Base-by-base conservation (phyloP, 2,329 filamentous ascomycete species). In the Stachybotrys chartarum region DNA sequence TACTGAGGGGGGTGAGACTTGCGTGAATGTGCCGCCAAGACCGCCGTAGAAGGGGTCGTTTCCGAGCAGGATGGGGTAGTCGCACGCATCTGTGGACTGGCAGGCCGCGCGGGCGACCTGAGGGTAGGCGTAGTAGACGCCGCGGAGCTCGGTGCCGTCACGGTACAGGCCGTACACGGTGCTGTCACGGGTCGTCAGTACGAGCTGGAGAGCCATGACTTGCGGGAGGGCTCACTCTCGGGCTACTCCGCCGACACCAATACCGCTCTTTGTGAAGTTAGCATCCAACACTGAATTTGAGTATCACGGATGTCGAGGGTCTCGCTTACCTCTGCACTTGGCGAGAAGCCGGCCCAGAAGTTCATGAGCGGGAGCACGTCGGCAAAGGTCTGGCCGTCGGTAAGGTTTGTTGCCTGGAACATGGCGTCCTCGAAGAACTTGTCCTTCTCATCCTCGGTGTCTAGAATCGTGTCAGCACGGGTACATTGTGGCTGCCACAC, bases 91-190 rank as follows among this genome's bases (percentile, higher is more conserved):
- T 6, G 66, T 68, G 10, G 66, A 68, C 18, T 68, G 56, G 44
- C 66, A 68, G 1, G 66, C 66, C 30, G 66, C 65, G 24, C 56
- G 60, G 12, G 63, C 66, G 10, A 68, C 65, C n/a, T 66, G 59
- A 3, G 63, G 63, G 35, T 67, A 67, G 12, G 62, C 63, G 50
- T 67, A 68, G 56, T 68, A 68, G 8, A 68, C 63, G 42, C 61
- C 65, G n/a, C 66, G 63, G 8, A 68, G 58, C 57, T 68, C 66
- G n/a, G 65, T 68, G 32, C 66, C 66, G 44, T 63, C 62, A 16
- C 66, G 64, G 48, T 67, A 68, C 18, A 68, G 63, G 3, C 66
- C 66, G 18, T 67, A 68, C 12, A 68, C 65, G n/a, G 66, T 68
- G 39, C 66, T 68, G 52, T 53, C 24, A 6, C 16, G 30, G 32